Percentiles rank a stretch among this genome's conserved stretches.
phyloP scores from a whole-genome alignment of 805 yeast genomes.

The Metschnikowia anglica region DNA sequence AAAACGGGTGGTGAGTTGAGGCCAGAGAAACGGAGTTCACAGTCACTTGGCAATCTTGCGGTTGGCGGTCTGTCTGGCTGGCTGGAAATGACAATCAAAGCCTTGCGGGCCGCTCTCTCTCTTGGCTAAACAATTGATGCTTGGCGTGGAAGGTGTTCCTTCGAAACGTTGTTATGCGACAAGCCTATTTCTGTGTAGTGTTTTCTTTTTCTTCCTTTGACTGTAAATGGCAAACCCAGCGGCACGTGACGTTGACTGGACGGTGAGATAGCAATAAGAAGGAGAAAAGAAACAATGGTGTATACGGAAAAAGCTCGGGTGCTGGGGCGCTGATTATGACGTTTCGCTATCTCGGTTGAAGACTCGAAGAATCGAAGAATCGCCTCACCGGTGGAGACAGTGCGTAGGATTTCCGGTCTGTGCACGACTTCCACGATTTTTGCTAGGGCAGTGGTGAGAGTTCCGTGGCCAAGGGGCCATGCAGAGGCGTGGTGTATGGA shows the following conservation, averaged over 20 bases:
- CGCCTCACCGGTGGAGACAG: constrained; percentile 6
- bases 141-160: neutral
- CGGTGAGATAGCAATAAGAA: neutral
- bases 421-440: constrained; percentile 9
- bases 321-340: neutral
- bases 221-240: constrained; percentile 1
- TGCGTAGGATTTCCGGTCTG: constrained; percentile 7
- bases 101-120: neutral
- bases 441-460: neutral
- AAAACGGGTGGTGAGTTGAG: neutral
- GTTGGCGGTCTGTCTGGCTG: neutral
- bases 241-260: constrained; percentile 1
- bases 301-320: neutral
- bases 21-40: neutral
- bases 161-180: constrained; percentile 4
- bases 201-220: constrained; percentile 1
- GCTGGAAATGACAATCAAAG: neutral
- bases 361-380: constrained; percentile 1
- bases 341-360: neutral
- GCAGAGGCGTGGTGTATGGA: neutral
- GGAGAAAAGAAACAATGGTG: neutral
- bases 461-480: neutral
- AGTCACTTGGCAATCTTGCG: neutral
- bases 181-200: constrained; percentile 2
- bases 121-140: neutral